Percentiles rank a stretch among this genome's conserved stretches.
phyloP scores from a whole-genome alignment of 108 stramenopile species.

The Pseudonitzschia delicatissima region DNA sequence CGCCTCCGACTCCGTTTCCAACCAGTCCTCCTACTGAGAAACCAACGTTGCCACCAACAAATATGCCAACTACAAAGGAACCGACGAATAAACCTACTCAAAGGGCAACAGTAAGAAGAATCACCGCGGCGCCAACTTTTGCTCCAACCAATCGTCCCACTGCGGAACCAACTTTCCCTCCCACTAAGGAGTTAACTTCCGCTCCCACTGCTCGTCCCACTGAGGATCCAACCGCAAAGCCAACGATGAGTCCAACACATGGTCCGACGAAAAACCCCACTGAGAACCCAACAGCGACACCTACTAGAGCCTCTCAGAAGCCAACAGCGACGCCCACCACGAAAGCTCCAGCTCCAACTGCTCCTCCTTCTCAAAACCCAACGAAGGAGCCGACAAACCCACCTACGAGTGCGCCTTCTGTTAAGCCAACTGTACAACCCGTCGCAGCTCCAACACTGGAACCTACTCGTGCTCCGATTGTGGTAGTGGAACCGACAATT shows the following conservation, averaged over 20 bases:
- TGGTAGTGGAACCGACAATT: background rate
- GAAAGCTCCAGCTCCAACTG: background rate
- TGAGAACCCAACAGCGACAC: background rate
- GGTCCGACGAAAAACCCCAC: background rate
- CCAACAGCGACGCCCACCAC: background rate
- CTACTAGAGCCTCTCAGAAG: background rate
- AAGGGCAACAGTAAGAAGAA: background rate
- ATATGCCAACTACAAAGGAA: background rate
- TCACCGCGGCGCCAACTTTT: background rate
- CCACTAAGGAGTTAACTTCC: background rate
- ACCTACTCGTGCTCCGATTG: too few relatives aligned
- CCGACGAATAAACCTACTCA: background rate
- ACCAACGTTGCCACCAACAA: background rate
- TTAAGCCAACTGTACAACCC: background rate
- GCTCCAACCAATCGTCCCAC: background rate
- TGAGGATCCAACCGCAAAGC: background rate
- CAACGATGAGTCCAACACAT: background rate
- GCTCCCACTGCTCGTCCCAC: background rate
- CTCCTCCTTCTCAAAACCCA: background rate
- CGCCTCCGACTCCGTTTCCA: slow-evolving; percentile 1
- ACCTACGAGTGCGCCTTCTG: background rate
- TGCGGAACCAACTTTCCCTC: background rate
- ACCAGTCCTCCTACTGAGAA: background rate
- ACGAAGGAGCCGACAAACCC: background rate
- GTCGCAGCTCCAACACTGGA: background rate